Conservation (phyloP, 2,329 filamentous ascomycete species). For the Colletotrichum coccodes region DNA sequence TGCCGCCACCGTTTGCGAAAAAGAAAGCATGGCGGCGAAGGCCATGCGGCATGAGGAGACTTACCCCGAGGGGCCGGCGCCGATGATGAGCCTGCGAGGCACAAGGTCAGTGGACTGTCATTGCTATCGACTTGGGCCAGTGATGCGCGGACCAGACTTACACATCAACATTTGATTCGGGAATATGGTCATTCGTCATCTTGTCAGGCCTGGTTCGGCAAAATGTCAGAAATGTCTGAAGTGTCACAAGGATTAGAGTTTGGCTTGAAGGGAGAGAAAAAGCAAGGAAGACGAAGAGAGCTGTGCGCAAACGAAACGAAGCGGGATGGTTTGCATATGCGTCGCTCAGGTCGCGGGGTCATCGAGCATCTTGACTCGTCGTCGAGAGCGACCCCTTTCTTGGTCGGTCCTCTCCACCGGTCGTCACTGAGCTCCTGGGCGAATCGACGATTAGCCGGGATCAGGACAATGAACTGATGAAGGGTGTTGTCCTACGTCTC, state of each 20-base stretch:
- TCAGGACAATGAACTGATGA: not conserved
- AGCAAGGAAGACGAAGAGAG: not conserved
- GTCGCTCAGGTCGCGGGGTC: slow-evolving; percentile 1
- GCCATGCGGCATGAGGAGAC: not conserved
- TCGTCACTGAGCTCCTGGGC: not conserved
- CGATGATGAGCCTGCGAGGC: slow-evolving; percentile 48
- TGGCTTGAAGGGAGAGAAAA: not conserved
- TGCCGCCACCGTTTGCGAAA: not conserved
- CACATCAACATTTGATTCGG: slow-evolving; percentile 42
- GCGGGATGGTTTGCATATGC: not conserved
- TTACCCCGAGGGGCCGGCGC: slow-evolving; percentile 44
- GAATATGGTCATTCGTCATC: slow-evolving; percentile 18
- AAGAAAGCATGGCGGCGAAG: not conserved
- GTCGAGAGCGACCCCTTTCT: not conserved
- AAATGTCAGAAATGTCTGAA: not conserved
- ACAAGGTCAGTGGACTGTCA: not conserved
- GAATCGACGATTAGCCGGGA: not conserved
- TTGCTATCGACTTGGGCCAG: too few relatives aligned
- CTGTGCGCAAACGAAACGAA: not conserved
- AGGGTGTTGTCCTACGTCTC: not conserved
- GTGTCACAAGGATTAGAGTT: not conserved
- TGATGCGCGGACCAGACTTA: slow-evolving; percentile 4
- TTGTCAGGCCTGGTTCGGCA: not conserved
- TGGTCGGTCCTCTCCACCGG: not conserved
- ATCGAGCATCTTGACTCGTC: slow-evolving; percentile 17